These are phyloP conservation scores for Rhodocollybia butyracea DNA, from an alignment of 768 basidiomycete species.

Conservation along the genomic window DNA sequence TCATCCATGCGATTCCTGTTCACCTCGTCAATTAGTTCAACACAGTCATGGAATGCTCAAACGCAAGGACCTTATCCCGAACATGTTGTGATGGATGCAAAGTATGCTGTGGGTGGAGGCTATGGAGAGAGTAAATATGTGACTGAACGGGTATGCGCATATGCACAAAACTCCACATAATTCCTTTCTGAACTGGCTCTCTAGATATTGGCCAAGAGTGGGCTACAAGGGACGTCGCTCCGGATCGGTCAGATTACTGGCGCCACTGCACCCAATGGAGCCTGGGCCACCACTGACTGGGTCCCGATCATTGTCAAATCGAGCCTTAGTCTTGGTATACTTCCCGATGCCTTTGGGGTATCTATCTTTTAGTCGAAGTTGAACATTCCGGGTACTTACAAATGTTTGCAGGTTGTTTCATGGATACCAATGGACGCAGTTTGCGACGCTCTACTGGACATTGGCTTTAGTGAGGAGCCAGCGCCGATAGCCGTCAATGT, in stretches of 20 bases:
- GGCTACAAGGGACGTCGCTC: constrained; percentile 24
- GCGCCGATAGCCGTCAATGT: constrained; percentile 28
- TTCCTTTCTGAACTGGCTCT: background rate
- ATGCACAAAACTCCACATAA: too few species aligned
- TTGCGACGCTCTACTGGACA: constrained; percentile 26
- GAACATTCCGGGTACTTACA: background rate
- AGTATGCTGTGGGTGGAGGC: constrained; percentile 27
- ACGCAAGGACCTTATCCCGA: constrained; percentile 24
- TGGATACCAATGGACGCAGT: constrained; percentile 38
- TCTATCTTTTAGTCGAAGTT: constrained; percentile 17
- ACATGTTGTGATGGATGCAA: constrained; percentile 19
- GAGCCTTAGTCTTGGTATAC: constrained; percentile 22
- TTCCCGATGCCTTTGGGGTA: constrained; percentile 30
- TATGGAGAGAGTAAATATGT: constrained; percentile 38
- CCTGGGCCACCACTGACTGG: constrained; percentile 46
- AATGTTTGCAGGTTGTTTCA: constrained; percentile 19
- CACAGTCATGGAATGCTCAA: constrained; percentile 22
- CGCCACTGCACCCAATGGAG: constrained; percentile 32
- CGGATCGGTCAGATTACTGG: constrained; percentile 47
- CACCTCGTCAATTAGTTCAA: constrained; percentile 26
- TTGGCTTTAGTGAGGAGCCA: constrained; percentile 20
- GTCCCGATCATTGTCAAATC: constrained; percentile 41
- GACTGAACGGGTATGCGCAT: constrained; percentile 29
- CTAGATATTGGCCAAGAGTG: constrained; percentile 27
- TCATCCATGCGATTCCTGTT: constrained; percentile 24